Percentiles rank a stretch among this genome's conserved stretches.
Evolutionary conservation across 2,329 filamentous ascomycete genomes (phyloP).

Genomic region (Aspergillus piperis): DNA sequence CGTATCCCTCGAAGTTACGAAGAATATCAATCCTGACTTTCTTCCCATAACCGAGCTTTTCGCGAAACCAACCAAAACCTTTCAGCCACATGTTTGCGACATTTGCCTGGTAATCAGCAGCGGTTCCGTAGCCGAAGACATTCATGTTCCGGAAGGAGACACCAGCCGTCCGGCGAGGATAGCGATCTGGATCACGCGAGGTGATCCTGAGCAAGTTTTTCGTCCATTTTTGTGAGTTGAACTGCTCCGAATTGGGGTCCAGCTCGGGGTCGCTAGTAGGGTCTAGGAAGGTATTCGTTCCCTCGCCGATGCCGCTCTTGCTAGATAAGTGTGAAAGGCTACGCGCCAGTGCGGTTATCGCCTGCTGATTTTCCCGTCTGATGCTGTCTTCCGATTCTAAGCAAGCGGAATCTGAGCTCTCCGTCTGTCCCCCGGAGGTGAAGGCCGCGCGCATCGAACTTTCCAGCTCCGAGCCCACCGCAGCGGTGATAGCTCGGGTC

Average conservation of each 20-base stretch:
- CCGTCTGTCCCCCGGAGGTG: slow-evolving; percentile 17
- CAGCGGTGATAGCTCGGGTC: slow-evolving; percentile 13
- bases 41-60: slow-evolving; percentile 33
- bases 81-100: slow-evolving; percentile 48
- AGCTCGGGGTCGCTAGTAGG: slow-evolving; percentile 38
- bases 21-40: slow-evolving; percentile 59
- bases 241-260: slow-evolving; percentile 44
- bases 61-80: slow-evolving; percentile 30
- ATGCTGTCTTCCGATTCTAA: slow-evolving; percentile 28
- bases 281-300: slow-evolving; percentile 41
- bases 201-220: slow-evolving; percentile 41
- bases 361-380: slow-evolving; percentile 23
- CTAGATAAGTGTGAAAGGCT: slow-evolving; percentile 34
- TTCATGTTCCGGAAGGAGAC: slow-evolving; percentile 48
- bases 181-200: slow-evolving; percentile 34
- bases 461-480: slow-evolving; percentile 7
- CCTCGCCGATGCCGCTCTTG: slow-evolving; percentile 22
- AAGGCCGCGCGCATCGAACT: slow-evolving; percentile 4
- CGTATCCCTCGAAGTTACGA: slow-evolving; percentile 62
- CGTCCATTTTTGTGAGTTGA: slow-evolving; percentile 49
- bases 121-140: slow-evolving; percentile 46
- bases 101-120: slow-evolving; percentile 48
- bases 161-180: slow-evolving; percentile 38
- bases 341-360: slow-evolving; percentile 33
- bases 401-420: slow-evolving; percentile 28